Conservation (phyloP, 495 filamentous ascomycete species). For the Bryoglossum gracile region DNA sequence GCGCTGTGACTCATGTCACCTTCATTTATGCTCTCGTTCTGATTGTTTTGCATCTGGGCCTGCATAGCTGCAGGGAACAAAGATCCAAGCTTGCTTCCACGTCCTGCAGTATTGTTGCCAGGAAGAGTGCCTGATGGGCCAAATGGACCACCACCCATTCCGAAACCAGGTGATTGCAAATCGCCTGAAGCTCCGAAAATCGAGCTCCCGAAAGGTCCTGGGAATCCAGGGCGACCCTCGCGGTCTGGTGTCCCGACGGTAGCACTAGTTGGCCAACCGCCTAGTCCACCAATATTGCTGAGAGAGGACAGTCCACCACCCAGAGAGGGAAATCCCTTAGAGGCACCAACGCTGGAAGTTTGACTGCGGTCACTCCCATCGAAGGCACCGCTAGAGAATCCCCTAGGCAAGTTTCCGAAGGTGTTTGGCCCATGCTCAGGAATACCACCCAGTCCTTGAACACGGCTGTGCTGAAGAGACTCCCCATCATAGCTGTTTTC, state of each 20-base stretch:
- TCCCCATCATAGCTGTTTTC: slow-evolving; percentile 45
- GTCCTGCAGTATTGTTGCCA: slow-evolving; percentile 49
- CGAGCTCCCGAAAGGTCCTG: slow-evolving; percentile 57
- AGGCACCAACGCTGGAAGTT: slow-evolving; percentile 72
- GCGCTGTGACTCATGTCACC: slow-evolving; percentile 42
- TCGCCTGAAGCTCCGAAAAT: slow-evolving; percentile 67
- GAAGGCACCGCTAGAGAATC: slow-evolving; percentile 44
- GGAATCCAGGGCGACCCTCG: slow-evolving; percentile 55
- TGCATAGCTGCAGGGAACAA: slow-evolving; percentile 84
- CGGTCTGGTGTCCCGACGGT: slow-evolving; percentile 70
- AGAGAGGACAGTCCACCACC: too few relatives aligned
- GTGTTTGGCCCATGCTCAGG: slow-evolving; percentile 31
- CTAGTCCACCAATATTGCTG: slow-evolving; percentile 50
- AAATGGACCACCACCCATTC: slow-evolving; percentile 42
- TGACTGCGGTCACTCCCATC: slow-evolving; percentile 80
- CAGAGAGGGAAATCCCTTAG: slow-evolving; percentile 60
- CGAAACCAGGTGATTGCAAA: slow-evolving; percentile 63
- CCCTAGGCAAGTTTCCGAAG: slow-evolving; percentile 40
- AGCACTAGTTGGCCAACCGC: slow-evolving; percentile 59
- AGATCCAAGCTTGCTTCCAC: slow-evolving; percentile 77
- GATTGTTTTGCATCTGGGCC: slow-evolving; percentile 70
- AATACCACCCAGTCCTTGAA: slow-evolving; percentile 44
- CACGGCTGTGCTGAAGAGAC: slow-evolving; percentile 19
- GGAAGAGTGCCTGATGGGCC: slow-evolving; percentile 47
- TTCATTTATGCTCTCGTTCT: slow-evolving; percentile 42